These are phyloP conservation scores for Flaveria linearis DNA, from an alignment of 129 eudicot species.

Conservation along the genomic window DNA sequence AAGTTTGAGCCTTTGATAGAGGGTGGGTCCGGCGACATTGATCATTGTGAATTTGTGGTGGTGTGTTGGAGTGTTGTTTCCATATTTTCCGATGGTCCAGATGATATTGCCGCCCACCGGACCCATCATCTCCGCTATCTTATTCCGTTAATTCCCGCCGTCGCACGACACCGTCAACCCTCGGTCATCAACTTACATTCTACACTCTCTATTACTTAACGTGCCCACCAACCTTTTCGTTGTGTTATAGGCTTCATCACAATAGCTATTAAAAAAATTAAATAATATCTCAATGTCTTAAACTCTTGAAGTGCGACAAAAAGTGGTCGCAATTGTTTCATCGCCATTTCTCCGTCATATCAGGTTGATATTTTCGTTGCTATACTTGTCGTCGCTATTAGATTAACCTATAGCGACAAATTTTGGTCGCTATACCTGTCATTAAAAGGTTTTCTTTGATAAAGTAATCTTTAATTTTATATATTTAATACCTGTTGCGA, in stretches of 20 bases:
- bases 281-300: no score
- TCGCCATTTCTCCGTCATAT: no score
- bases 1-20: not conserved
- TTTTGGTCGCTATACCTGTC: no score
- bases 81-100: constrained; percentile 1
- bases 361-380: no score
- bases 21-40: not conserved
- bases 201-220: not conserved
- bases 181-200: not conserved
- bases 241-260: not conserved
- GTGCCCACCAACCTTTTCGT: not conserved
- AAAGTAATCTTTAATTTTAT: no score
- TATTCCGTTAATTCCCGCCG: not conserved
- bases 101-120: not conserved
- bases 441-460: no score
- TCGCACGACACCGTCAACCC: not conserved
- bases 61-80: not conserved
- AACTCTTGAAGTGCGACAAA: no score
- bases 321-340: no score
- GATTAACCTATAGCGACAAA: no score
- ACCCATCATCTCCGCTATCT: not conserved
- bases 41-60: not conserved
- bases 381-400: no score
- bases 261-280: no score
- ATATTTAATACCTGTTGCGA: no score